Percentiles rank a stretch among this genome's conserved stretches.
These are phyloP conservation scores for Talaromyces adpressus DNA, from an alignment of 495 filamentous ascomycete species.

Conservation along the genomic window DNA sequence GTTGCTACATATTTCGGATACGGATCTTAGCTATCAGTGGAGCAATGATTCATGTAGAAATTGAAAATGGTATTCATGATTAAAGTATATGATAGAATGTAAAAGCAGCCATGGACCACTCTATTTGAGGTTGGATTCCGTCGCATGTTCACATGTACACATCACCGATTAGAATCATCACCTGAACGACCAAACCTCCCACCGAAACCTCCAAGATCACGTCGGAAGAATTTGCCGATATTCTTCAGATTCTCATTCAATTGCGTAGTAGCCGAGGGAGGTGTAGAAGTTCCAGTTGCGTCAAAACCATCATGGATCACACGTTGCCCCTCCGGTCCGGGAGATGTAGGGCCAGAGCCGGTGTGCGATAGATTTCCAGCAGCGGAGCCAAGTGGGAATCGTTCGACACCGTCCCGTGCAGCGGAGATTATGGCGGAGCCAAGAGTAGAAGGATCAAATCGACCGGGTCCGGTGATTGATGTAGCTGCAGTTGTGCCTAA, in stretches of 20 bases:
- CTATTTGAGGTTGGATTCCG: neutral
- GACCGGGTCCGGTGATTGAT: slow-evolving; percentile 38
- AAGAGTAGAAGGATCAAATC: slow-evolving; percentile 70
- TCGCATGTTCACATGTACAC: neutral
- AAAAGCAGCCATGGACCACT: neutral
- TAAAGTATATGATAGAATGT: neutral
- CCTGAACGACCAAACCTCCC: slow-evolving; percentile 53
- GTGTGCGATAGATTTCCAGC: slow-evolving; percentile 7
- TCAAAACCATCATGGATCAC: neutral
- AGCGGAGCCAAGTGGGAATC: slow-evolving; percentile 44
- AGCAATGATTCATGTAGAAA: neutral
- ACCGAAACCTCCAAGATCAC: slow-evolving; percentile 80
- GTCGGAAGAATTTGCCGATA: slow-evolving; percentile 90
- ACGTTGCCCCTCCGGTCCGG: slow-evolving; percentile 1
- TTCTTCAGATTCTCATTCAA: slow-evolving; percentile 90
- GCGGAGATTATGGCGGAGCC: slow-evolving; percentile 70
- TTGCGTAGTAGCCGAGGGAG: slow-evolving; percentile 40
- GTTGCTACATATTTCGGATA: too few relatives aligned
- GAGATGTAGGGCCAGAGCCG: slow-evolving; percentile 16
- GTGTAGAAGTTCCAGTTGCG: slow-evolving; percentile 16
- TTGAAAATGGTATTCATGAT: neutral
- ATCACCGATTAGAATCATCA: slow-evolving; percentile 21
- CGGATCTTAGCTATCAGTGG: too few relatives aligned
- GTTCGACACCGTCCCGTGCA: slow-evolving; percentile 84
- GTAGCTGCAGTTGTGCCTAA: slow-evolving; percentile 30